Percentiles rank a stretch among this genome's conserved stretches.
These are phyloP conservation scores for Pulveroboletus frians DNA, from an alignment of 768 basidiomycete genomes.

Conservation along the genomic window DNA sequence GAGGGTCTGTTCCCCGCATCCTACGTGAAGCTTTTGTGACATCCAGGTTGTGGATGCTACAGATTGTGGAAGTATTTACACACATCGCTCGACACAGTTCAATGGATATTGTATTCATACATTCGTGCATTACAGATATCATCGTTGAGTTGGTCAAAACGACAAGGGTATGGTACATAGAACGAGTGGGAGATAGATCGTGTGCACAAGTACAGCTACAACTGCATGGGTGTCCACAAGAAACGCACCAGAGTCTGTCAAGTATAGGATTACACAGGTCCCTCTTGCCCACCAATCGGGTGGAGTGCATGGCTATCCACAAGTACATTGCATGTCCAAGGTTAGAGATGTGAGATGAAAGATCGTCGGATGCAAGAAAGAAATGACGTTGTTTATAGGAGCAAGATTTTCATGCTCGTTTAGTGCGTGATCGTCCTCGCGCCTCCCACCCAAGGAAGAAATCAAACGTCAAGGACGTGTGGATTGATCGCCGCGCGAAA, in stretches of 20 bases:
- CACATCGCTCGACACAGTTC: background rate
- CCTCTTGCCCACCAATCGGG: constrained; percentile 1
- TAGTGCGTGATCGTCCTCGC: constrained; percentile 9
- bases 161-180: constrained; percentile 27
- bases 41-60: too few species aligned
- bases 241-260: constrained; percentile 17
- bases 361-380: constrained; percentile 18
- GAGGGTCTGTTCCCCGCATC: constrained; percentile 63
- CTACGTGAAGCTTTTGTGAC: constrained; percentile 57
- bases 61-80: background rate
- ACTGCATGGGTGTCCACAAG: constrained; percentile 20
- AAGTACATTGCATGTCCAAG: constrained; percentile 12
- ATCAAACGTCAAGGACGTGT: constrained; percentile 27
- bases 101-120: constrained; percentile 1
- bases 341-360: constrained; percentile 29
- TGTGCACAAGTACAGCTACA: constrained; percentile 24
- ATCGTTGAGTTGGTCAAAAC: constrained; percentile 21
- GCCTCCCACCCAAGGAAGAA: background rate
- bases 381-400: constrained; percentile 19
- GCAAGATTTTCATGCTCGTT: constrained; percentile 21
- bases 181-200: constrained; percentile 29
- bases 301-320: constrained; percentile 18
- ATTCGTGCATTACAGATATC: constrained; percentile 8
- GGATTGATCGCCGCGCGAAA: constrained; percentile 31
- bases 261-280: constrained; percentile 4